Conservation (phyloP, 495 filamentous ascomycete genomes). For the Elasticomyces elasticus region DNA sequence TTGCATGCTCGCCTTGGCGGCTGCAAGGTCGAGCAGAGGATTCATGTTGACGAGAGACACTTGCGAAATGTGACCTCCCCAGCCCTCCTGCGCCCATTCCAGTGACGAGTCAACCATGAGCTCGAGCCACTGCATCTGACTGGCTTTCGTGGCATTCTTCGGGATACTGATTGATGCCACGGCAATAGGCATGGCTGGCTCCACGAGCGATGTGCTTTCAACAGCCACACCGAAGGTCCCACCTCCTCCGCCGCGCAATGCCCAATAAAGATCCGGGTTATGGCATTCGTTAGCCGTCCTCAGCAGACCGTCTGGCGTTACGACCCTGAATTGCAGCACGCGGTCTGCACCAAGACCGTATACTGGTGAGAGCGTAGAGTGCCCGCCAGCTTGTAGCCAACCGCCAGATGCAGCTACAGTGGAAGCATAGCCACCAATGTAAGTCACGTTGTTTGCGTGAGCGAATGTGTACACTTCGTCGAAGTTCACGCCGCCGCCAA, state of each 20-base stretch:
- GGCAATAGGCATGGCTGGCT: conserved; percentile 31
- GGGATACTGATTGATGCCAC: conserved; percentile 34
- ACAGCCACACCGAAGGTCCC: conserved; percentile 46
- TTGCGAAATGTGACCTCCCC: conserved; percentile 38
- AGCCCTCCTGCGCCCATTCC: conserved; percentile 38
- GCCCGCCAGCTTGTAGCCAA: conserved; percentile 37
- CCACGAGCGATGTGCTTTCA: conserved; percentile 37
- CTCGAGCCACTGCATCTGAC: conserved; percentile 29
- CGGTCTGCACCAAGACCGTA: conserved; percentile 42
- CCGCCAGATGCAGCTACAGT: conserved; percentile 34
- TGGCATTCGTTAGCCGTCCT: conserved; percentile 35
- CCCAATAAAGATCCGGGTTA: conserved; percentile 43
- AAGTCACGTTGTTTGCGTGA: conserved; percentile 23
- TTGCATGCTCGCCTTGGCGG: conserved; percentile 30
- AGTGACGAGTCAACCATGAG: conserved; percentile 36
- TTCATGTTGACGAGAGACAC: conserved; percentile 35
- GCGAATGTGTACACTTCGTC: conserved; percentile 27
- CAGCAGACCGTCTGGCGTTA: conserved; percentile 38
- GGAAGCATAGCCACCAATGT: conserved; percentile 25
- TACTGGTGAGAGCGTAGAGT: conserved; percentile 33
- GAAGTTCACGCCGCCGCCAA: conserved; percentile 5
- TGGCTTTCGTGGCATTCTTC: conserved; percentile 18
- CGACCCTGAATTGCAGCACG: conserved; percentile 37
- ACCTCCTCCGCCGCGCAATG: conserved; percentile 48
- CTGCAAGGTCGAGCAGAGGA: conserved; percentile 27